Base-by-base conservation (phyloP, 371 early-diverging fungal species). In the Chytridiales sp. region DNA sequence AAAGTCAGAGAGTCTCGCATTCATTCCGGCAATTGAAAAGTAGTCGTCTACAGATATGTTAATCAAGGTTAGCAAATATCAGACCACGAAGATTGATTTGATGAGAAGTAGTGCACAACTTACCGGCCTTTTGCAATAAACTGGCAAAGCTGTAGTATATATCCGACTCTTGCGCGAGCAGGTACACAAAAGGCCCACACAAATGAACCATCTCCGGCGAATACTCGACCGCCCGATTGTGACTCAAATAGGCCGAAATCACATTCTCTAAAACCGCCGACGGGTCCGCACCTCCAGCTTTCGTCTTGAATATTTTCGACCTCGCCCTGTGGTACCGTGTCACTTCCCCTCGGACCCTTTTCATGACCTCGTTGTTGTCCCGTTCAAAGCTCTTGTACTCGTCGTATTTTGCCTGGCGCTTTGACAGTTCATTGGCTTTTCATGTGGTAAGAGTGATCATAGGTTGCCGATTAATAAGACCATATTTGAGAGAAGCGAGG, bases 261-360 rank as follows among this genome's bases (percentile, higher is more conserved):
- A 95, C 83, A 47, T 88, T 85, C 65, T 93, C 94, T 69, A 94
- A 46, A n/a, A 30, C 26, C 6, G 46, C 21, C 24, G 32, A 19
- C 13, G 42, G 46, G 24, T 43, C 62, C n/a, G n/a, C n/a, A n/a
- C n/a, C n/a, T n/a, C n/a, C n/a, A n/a, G n/a, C n/a, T 17, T 19
- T 17, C 43, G 35, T 30, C 68, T 69, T 13, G 64, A 75, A 41
- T 60, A 4, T 30, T 56, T 50, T 39, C 62, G 67, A 8, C 56
- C 88, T 81, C 41, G 63, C 50, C 53, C 85, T 79, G 64, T 73
- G 59, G 60, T 90, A 94, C 47, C 94, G 86, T 31, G 78, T 73
- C 6, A 89, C 86, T 62, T 95, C 95, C 49, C 91, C 91, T 32
- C 93, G 89, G 32, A 94, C 87, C 3, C 89, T 87, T 59, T 93